Conservation (phyloP, 1,284 basidiomycete species). For the Trametes sp. region DNA sequence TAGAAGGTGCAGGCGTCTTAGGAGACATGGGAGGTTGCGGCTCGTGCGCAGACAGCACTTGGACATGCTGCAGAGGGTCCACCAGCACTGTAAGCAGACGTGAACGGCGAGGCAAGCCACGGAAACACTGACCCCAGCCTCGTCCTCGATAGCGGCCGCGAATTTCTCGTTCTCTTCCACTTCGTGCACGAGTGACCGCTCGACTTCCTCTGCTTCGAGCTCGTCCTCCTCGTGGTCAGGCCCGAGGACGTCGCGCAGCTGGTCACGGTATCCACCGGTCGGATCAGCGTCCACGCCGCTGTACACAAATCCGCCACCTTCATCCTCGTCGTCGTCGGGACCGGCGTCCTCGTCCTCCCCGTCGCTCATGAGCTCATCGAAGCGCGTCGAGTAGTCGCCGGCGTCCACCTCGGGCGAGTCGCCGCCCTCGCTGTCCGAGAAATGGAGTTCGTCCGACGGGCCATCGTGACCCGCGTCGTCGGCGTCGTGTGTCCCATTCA, state of each 20-base stretch:
- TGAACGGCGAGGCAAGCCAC: slow-evolving; percentile 20
- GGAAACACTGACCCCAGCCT: slow-evolving; percentile 51
- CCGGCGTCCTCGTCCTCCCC: slow-evolving; percentile 40
- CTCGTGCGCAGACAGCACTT: slow-evolving; percentile 51
- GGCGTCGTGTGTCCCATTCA: slow-evolving; percentile 40
- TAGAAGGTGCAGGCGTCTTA: slow-evolving; percentile 37
- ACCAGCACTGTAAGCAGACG: slow-evolving; percentile 19
- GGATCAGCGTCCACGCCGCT: slow-evolving; percentile 67
- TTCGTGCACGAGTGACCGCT: slow-evolving; percentile 52
- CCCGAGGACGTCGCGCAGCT: slow-evolving; percentile 77
- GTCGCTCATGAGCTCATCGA: slow-evolving; percentile 74
- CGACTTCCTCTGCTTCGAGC: slow-evolving; percentile 49
- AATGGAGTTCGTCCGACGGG: slow-evolving; percentile 33
- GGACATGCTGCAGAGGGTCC: slow-evolving; percentile 42
- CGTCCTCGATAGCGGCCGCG: slow-evolving; percentile 40
- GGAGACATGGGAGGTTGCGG: slow-evolving; percentile 50
- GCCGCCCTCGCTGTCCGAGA: slow-evolving; percentile 45
- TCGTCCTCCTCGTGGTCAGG: slow-evolving; percentile 65
- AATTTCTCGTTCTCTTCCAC: slow-evolving; percentile 46
- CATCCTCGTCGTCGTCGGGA: slow-evolving; percentile 52
- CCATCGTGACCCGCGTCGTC: slow-evolving; percentile 22
- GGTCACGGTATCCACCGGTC: slow-evolving; percentile 61
- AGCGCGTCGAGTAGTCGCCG: slow-evolving; percentile 74
- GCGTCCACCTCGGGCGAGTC: slow-evolving; percentile 44
- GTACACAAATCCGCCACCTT: slow-evolving; percentile 75